Conservation (phyloP, 2,329 filamentous ascomycete genomes). For the Eurotiales sp. region DNA sequence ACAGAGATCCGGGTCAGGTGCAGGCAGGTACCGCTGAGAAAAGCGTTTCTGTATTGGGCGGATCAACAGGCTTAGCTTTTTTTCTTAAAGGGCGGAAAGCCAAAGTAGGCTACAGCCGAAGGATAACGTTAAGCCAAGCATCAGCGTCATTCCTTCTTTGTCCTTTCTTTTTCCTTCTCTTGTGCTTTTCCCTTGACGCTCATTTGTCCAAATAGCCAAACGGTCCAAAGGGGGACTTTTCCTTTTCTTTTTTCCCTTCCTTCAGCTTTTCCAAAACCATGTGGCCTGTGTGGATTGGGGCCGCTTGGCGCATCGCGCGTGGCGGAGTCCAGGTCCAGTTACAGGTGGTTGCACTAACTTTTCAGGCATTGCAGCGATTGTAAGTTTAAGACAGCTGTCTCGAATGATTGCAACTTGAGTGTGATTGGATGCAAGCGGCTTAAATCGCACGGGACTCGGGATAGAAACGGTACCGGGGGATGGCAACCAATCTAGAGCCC, state of each 20-base stretch:
- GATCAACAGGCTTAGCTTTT: conserved; percentile 8
- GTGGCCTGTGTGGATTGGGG: conserved; percentile 12
- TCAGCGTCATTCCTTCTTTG: background rate
- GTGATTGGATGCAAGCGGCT: conserved; percentile 2
- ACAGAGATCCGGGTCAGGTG: conserved; percentile 8
- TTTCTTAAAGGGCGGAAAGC: background rate
- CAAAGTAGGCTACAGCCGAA: background rate
- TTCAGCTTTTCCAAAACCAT: conserved; percentile 12
- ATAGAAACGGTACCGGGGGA: background rate
- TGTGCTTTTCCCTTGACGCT: too few relatives aligned
- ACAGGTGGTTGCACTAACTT: background rate
- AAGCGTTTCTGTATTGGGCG: background rate
- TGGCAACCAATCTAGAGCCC: too few relatives aligned
- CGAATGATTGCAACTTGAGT: background rate
- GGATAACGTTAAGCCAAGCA: background rate
- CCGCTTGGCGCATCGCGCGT: conserved; percentile 7
- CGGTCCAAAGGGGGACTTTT: background rate
- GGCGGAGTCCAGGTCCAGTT: conserved; percentile 8
- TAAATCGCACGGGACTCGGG: background rate
- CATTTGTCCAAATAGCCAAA: background rate
- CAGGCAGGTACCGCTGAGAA: conserved; percentile 3
- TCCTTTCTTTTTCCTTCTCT: background rate
- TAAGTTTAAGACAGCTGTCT: conserved; percentile 9
- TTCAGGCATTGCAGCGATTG: conserved; percentile 2
- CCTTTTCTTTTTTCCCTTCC: conserved; percentile 2